Conservation (phyloP, 768 basidiomycete species). For the Suillus variegatus region DNA sequence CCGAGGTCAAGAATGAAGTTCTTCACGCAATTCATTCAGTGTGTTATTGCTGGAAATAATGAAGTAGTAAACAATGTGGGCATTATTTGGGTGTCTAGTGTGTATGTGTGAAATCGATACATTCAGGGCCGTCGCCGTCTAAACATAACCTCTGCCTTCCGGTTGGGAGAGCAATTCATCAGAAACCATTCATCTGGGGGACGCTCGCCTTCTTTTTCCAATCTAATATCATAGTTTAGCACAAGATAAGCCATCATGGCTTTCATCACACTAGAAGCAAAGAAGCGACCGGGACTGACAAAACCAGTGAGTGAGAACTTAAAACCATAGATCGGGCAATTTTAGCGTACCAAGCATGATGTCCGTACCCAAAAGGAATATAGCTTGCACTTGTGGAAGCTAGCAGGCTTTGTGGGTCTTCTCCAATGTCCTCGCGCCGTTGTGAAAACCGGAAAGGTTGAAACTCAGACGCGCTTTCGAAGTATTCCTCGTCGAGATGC, state of each 20-base stretch:
- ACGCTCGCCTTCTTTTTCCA: conserved; percentile 34
- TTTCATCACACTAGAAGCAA: conserved; percentile 41
- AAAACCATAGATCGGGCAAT: background rate
- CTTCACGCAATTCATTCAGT: background rate
- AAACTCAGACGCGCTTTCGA: conserved; percentile 43
- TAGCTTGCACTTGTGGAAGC: conserved; percentile 32
- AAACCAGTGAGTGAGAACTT: conserved; percentile 9
- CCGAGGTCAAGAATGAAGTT: conserved; percentile 1
- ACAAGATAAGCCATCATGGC: conserved; percentile 42
- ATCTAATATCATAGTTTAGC: conserved; percentile 40
- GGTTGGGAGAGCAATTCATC: conserved; percentile 39
- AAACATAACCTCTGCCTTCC: conserved; percentile 38
- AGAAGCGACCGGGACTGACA: conserved; percentile 44
- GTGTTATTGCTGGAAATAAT: conserved; percentile 10
- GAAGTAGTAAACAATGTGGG: conserved; percentile 7
- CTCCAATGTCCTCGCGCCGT: conserved; percentile 22
- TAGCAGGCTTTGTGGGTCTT: conserved; percentile 29
- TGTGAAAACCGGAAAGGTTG: conserved; percentile 42
- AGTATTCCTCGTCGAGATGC: conserved; percentile 43
- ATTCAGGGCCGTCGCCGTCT: conserved; percentile 25
- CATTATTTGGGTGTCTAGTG: conserved; percentile 15
- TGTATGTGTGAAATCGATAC: conserved; percentile 7
- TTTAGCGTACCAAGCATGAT: conserved; percentile 35
- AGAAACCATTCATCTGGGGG: conserved; percentile 37
- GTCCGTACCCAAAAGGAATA: conserved; percentile 37